Conservation (phyloP, 2,329 filamentous ascomycete species). For the Cladosporium austrohemisphaericum region DNA sequence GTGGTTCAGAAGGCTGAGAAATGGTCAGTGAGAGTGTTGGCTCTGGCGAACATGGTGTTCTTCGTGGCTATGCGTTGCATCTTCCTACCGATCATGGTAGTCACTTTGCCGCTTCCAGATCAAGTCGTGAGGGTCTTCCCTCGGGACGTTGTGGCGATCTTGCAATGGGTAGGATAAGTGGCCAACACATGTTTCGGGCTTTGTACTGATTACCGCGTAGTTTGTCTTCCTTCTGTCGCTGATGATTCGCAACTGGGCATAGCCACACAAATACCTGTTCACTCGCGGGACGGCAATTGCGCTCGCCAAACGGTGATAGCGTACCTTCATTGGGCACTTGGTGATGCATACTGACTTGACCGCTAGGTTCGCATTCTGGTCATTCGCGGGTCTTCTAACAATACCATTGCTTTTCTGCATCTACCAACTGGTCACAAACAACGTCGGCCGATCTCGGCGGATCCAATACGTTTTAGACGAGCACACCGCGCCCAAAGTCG, state of each 20-base stretch:
- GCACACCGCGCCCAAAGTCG: slow-evolving; percentile 82
- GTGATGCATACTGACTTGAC: background rate
- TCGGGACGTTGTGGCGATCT: slow-evolving; percentile 58
- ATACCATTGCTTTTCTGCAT: slow-evolving; percentile 92
- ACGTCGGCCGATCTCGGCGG: slow-evolving; percentile 73
- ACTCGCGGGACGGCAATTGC: background rate
- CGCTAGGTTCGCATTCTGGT: slow-evolving; percentile 76
- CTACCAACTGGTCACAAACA: slow-evolving; percentile 84
- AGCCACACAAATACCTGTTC: too few species aligned
- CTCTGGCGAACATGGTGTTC: slow-evolving; percentile 67
- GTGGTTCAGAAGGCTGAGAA: slow-evolving; percentile 86
- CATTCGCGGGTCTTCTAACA: slow-evolving; percentile 78
- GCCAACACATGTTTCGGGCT: background rate
- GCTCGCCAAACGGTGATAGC: too few species aligned
- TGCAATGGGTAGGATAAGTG: slow-evolving; percentile 62
- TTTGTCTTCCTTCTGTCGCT: background rate
- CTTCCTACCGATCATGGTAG: slow-evolving; percentile 90
- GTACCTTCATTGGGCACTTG: too few species aligned
- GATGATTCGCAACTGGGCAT: background rate
- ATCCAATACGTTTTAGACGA: slow-evolving; percentile 85
- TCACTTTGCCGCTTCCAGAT: slow-evolving; percentile 78
- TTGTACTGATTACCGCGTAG: background rate
- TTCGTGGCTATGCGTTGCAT: slow-evolving; percentile 80
- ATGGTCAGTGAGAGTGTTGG: slow-evolving; percentile 74
- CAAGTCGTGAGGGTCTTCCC: slow-evolving; percentile 73